Conservation (phyloP, 495 filamentous ascomycete genomes). For the Aspergillus diversus region DNA sequence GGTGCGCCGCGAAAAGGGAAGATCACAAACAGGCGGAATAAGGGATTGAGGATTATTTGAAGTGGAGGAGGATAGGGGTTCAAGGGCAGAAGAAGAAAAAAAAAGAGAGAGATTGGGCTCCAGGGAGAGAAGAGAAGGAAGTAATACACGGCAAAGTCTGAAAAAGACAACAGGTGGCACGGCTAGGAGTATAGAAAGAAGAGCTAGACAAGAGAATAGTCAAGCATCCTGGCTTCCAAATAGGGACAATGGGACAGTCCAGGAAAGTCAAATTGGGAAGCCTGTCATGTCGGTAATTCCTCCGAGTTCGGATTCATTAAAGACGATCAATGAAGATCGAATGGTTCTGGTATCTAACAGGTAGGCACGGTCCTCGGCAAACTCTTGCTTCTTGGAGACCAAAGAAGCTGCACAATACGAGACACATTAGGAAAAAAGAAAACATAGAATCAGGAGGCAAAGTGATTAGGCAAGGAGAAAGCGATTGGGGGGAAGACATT, state of each 20-base stretch:
- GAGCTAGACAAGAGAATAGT: slow-evolving; percentile 4
- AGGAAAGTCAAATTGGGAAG: slow-evolving; percentile 4
- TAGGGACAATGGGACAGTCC: slow-evolving; percentile 1
- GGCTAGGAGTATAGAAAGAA: slow-evolving; percentile 2
- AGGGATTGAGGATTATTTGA: slow-evolving; percentile 17
- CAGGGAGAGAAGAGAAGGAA: slow-evolving; percentile 15
- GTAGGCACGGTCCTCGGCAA: slow-evolving; percentile 33
- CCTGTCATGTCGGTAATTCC: slow-evolving; percentile 19
- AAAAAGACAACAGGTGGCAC: slow-evolving; percentile 5
- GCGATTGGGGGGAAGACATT: slow-evolving; percentile 6
- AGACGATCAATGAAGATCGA: slow-evolving; percentile 24
- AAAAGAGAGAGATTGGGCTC: slow-evolving; percentile 4
- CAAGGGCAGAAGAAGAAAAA: slow-evolving; percentile 5
- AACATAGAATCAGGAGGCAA: slow-evolving; percentile 39
- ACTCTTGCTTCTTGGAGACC: slow-evolving; percentile 42
- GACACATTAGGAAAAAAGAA: slow-evolving; percentile 50
- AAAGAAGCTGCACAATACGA: slow-evolving; percentile 60
- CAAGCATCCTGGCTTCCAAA: neutral
- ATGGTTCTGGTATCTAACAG: slow-evolving; percentile 35
- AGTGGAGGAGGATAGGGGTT: neutral
- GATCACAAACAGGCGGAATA: slow-evolving; percentile 24
- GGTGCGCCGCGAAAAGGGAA: slow-evolving; percentile 20
- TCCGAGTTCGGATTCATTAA: slow-evolving; percentile 29
- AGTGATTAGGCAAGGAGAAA: slow-evolving; percentile 35
- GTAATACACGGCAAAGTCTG: slow-evolving; percentile 2